A percentile compares a stretch with the other conserved stretches of the same genome.
Conservation (phyloP, 768 basidiomycete species). For the Cytidiella melzeri region DNA sequence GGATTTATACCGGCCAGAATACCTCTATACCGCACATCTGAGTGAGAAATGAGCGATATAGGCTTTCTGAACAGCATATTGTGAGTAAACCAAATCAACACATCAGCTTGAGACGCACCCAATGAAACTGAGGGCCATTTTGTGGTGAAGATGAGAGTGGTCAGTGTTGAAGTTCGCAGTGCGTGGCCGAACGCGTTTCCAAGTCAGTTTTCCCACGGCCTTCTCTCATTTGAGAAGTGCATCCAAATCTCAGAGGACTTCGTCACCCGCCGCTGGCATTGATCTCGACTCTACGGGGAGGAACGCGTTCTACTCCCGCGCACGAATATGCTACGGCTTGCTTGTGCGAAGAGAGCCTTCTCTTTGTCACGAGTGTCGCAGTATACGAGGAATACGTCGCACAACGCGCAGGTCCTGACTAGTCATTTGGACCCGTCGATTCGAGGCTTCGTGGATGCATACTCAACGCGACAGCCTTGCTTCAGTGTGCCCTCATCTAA, state of each 20-base stretch:
- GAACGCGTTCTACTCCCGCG: too few relatives aligned
- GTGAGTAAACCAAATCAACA: background rate
- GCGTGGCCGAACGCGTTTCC: slow-evolving; percentile 9
- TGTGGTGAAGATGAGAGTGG: slow-evolving; percentile 10
- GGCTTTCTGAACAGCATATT: slow-evolving; percentile 44
- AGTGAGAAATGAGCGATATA: slow-evolving; percentile 86
- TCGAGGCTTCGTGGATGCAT: slow-evolving; percentile 18
- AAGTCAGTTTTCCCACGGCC: slow-evolving; percentile 13
- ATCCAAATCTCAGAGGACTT: too few relatives aligned
- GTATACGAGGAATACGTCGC: background rate
- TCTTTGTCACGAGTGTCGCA: background rate
- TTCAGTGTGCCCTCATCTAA: slow-evolving; percentile 19
- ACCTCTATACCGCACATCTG: slow-evolving; percentile 86
- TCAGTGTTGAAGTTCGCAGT: slow-evolving; percentile 13
- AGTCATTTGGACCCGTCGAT: slow-evolving; percentile 18
- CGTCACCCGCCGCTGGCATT: too few relatives aligned
- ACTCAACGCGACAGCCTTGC: slow-evolving; percentile 24
- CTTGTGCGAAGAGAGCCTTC: background rate
- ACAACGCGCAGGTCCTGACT: slow-evolving; percentile 7
- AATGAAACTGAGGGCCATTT: slow-evolving; percentile 72
- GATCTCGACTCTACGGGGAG: too few relatives aligned
- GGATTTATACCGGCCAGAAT: slow-evolving; percentile 86
- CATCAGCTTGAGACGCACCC: slow-evolving; percentile 38
- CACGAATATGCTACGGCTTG: background rate
- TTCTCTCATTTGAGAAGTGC: too few relatives aligned